Conservation (phyloP, 2,329 filamentous ascomycete genomes). For the Penicillium sp. region DNA sequence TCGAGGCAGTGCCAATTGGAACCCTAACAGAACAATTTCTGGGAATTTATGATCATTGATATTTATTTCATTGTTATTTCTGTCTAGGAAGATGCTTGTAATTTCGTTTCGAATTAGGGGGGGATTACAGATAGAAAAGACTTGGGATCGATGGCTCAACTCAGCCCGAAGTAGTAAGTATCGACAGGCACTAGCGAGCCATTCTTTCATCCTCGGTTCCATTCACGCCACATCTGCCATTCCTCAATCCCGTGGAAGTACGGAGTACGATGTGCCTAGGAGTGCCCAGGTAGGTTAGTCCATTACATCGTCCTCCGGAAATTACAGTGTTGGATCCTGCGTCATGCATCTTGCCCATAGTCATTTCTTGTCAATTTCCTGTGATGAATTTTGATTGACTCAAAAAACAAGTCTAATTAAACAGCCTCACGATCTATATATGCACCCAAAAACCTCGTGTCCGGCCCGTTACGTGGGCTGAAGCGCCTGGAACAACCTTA, state of each 20-base stretch:
- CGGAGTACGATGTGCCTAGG: neutral
- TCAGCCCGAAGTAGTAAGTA: constrained; percentile 12
- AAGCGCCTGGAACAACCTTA: neutral
- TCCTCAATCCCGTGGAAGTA: neutral
- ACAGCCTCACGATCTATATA: neutral
- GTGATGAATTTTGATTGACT: neutral
- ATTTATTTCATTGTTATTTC: neutral
- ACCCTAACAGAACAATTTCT: neutral
- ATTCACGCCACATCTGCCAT: neutral
- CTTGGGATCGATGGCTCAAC: neutral
- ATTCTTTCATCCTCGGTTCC: constrained; percentile 1
- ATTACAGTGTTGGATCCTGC: neutral
- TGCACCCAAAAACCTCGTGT: neutral
- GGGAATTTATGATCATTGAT: neutral
- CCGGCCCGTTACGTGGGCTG: neutral
- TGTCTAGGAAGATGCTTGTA: neutral
- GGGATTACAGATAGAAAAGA: neutral
- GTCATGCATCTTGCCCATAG: neutral
- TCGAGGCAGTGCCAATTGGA: neutral
- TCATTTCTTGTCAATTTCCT: neutral
- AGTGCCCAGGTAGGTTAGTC: neutral
- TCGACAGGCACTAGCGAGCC: constrained; percentile 16
- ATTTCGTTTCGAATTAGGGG: neutral
- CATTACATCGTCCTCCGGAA: neutral
- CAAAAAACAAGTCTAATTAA: neutral